Evolutionary conservation across 257 asterid genomes (phyloP).

Genomic region (Marsdenia floribunda): DNA sequence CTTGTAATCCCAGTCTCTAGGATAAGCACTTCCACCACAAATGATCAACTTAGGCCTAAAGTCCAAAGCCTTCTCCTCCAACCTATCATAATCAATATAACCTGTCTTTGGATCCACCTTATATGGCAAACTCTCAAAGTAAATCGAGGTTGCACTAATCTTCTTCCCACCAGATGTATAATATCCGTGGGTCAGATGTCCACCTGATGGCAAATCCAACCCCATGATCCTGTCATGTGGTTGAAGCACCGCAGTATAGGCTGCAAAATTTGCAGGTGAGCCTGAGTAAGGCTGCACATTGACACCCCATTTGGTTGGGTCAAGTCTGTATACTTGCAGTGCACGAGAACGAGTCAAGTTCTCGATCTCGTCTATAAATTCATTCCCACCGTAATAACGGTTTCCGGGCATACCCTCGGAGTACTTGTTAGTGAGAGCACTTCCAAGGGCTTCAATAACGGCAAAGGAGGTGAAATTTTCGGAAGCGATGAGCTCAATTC

Average conservation of each 20-base stretch:
- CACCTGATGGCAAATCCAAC: constrained; percentile 42
- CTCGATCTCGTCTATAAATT: constrained; percentile 39
- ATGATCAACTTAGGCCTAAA: constrained; percentile 44
- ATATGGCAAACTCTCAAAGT: constrained; percentile 43
- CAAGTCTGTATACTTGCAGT: constrained; percentile 36
- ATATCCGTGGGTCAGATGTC: constrained; percentile 44
- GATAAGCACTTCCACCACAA: constrained; percentile 48
- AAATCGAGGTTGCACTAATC: constrained; percentile 39
- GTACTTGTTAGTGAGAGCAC: constrained; percentile 38
- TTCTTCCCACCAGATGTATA: constrained; percentile 42
- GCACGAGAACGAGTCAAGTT: constrained; percentile 40
- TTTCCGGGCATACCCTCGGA: constrained; percentile 49
- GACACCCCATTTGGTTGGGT: constrained; percentile 47
- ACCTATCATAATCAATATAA: constrained; percentile 34
- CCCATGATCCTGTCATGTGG: constrained; percentile 50
- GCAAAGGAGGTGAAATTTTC: constrained; percentile 50
- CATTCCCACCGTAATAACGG: constrained; percentile 48
- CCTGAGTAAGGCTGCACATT: constrained; percentile 48
- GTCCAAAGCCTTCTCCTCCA: constrained; percentile 45
- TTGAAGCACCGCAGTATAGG: constrained; percentile 39
- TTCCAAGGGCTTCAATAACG: constrained; percentile 42
- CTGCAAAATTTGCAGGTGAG: constrained; percentile 41
- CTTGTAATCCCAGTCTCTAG: constrained; percentile 47
- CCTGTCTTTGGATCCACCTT: constrained; percentile 33
- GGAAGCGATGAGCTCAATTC: constrained; percentile 49